Base-by-base conservation (phyloP, 345 rosid genomes). In the Citrus medica region DNA sequence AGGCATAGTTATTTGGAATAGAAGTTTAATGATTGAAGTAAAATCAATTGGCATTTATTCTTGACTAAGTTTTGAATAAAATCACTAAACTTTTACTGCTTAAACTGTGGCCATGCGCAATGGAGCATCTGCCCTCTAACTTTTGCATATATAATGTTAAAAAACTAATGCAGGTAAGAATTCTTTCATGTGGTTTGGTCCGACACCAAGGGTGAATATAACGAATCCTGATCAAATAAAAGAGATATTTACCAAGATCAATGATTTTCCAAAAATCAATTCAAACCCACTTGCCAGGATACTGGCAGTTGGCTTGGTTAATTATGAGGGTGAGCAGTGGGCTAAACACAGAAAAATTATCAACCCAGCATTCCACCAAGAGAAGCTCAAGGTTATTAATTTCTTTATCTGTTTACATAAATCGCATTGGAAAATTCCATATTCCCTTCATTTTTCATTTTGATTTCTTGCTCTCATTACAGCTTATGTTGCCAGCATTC, bases 321-420 rank as follows among this genome's bases (percentile, higher is more conserved):
- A 37, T 32, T 74, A 75, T 22, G 84, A 84, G 9, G 92, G 89
- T 27, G 82, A 86, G 30, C 80, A 87, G 68, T 89, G 92, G 92
- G 78, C 77, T 10, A 83, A 55, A n/a, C 89, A 83, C 60, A 84
- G 92, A 71, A 87, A 81, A 76, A 84, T 89, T 33, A 79, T 84
- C 68, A 89, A 89, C 42, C 92, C 88, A 5, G 90, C 92, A 13
- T 89, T 89, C 72, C 85, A 83, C 28, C 77, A 74, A 14, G 88
- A 87, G 78, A 87, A 87, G 82, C 82, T 89, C 59, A 89, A 89
- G 90, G 90, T 89, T 24, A 46, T 61, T 46, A 17, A 19, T 22
- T 72, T 9, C 55, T 30, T 24, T 17, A 51, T 46, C 8, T 51
- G 35, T 63, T 14, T 17, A 53, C 58, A 53, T 53, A 51, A 13